Base-by-base conservation (phyloP, 345 rosid species). In the Citrus mangshanensis region DNA sequence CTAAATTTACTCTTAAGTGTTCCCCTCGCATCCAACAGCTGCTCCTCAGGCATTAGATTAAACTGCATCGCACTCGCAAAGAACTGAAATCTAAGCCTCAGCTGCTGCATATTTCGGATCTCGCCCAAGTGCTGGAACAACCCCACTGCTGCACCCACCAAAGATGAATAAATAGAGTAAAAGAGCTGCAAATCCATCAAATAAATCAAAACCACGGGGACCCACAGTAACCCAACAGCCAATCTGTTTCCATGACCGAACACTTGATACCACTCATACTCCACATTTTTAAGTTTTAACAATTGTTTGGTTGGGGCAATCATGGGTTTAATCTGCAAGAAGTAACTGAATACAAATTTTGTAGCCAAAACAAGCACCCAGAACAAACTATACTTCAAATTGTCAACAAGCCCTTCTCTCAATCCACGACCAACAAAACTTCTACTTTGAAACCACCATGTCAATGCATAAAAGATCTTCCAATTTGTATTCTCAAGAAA, bases 21-120 rank as follows among this genome's bases (percentile, higher is more conserved):
- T 34, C 95, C 95, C 86, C 92, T 84, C 7, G 93, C 91, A 87
- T 91, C 88, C 84, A 92, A 77, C 74, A 93, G 90, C 88, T 95
- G 98, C 89, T 95, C 97, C 81, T 95, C 97, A 0, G 97, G 97
- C 98, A 95, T 89, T 76, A 93, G 91, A 88, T 93, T 95, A 82
- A 95, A 95, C 89, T 95, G 98, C 78, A 95, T 91, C 12, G 99
- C 98, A 72, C 98, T 91, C 2, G 99, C 98, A 86, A 95, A 92
- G 89, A 95, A 95, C 89, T 95, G 98, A 84, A 91, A 95, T 85
- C 98, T 91, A 82, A 95, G 83, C 89, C 94, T 91, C 84, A 93
- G 82, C 79, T 95, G 99, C 81, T 86, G 88, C 78, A 93, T 88
- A 82, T 91, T 95, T 74, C 97, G 88, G 81, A 93, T 95, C 93